phyloP scores from a whole-genome alignment of 2,329 filamentous ascomycete genomes.

The Pseudofabraea citricarpa region DNA sequence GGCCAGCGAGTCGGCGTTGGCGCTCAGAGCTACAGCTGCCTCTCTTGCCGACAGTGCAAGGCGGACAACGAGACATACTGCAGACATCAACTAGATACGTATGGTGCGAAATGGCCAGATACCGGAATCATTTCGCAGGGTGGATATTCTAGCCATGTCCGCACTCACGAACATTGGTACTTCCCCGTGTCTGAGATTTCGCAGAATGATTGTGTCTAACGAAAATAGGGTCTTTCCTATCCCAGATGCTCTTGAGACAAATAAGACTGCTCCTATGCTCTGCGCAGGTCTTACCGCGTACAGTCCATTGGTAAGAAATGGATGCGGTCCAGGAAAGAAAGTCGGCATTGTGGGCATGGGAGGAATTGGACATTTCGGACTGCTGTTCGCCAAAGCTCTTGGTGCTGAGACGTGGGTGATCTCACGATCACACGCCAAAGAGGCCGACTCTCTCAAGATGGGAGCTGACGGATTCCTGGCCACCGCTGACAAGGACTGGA shows the following conservation, averaged over 20 bases:
- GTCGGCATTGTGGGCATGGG: constrained; percentile 71
- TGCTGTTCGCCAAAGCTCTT: constrained; percentile 65
- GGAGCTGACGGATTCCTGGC: constrained; percentile 58
- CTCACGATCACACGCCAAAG: constrained; percentile 54
- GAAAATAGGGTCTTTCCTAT: constrained; percentile 61
- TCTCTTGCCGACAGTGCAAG: constrained; percentile 49
- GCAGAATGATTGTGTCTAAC: not conserved
- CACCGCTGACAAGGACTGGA: constrained; percentile 53
- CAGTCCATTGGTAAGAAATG: constrained; percentile 72
- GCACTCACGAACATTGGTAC: constrained; percentile 70
- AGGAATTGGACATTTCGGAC: constrained; percentile 66
- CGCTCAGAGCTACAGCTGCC: constrained; percentile 48
- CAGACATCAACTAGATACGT: constrained; percentile 44
- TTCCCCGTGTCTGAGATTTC: not conserved
- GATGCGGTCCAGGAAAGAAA: constrained; percentile 72
- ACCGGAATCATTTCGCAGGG: constrained; percentile 59
- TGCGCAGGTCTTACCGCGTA: constrained; percentile 81
- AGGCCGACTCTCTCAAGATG: constrained; percentile 53
- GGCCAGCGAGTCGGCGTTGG: constrained; percentile 51
- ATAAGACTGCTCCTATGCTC: constrained; percentile 71
- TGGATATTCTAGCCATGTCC: constrained; percentile 63
- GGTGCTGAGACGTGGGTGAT: constrained; percentile 60
- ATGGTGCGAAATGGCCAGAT: constrained; percentile 44
- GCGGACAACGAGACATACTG: constrained; percentile 53
- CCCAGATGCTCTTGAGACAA: constrained; percentile 61